Conservation (phyloP, 2,329 filamentous ascomycete species). For the Paraphoma chrysanthemicola region DNA sequence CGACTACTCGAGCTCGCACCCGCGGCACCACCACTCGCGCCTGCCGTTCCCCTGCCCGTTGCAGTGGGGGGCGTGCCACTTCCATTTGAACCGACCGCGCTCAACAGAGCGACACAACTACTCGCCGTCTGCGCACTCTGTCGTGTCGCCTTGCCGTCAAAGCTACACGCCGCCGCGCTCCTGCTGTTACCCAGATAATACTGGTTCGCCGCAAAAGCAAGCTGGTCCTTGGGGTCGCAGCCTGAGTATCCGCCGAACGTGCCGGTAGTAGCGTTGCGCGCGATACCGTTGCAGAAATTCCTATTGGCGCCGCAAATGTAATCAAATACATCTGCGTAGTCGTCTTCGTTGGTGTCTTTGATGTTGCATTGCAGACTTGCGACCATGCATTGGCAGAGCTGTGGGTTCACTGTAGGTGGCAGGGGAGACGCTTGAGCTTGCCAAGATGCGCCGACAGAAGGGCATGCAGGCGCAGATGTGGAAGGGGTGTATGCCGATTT, state of each 20-base stretch:
- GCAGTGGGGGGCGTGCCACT: slow-evolving; percentile 58
- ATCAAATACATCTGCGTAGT: slow-evolving; percentile 73
- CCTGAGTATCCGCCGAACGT: slow-evolving; percentile 78
- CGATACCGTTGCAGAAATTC: slow-evolving; percentile 70
- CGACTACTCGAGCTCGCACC: slow-evolving; percentile 23
- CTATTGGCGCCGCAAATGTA: slow-evolving; percentile 69
- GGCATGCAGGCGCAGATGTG: slow-evolving; percentile 76
- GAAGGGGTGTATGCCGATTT: slow-evolving; percentile 72
- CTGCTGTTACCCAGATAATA: slow-evolving; percentile 66
- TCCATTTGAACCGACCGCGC: slow-evolving; percentile 67
- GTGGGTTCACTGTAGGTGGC: slow-evolving; percentile 79
- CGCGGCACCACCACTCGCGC: slow-evolving; percentile 15
- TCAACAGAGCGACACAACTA: slow-evolving; percentile 65
- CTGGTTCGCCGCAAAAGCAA: slow-evolving; percentile 75
- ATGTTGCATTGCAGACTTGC: slow-evolving; percentile 74
- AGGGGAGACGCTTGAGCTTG: slow-evolving; percentile 70
- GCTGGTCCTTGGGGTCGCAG: slow-evolving; percentile 73
- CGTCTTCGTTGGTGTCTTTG: slow-evolving; percentile 62
- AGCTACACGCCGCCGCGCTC: slow-evolving; percentile 68
- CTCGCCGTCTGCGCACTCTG: slow-evolving; percentile 57
- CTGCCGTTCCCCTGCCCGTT: slow-evolving; percentile 33
- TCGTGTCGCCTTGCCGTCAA: slow-evolving; percentile 68
- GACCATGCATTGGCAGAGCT: slow-evolving; percentile 87
- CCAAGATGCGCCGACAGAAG: slow-evolving; percentile 71
- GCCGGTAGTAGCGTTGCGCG: slow-evolving; percentile 70